phyloP scores from a whole-genome alignment of 2,329 filamentous ascomycete genomes.

The Trichoderma hamatum region DNA sequence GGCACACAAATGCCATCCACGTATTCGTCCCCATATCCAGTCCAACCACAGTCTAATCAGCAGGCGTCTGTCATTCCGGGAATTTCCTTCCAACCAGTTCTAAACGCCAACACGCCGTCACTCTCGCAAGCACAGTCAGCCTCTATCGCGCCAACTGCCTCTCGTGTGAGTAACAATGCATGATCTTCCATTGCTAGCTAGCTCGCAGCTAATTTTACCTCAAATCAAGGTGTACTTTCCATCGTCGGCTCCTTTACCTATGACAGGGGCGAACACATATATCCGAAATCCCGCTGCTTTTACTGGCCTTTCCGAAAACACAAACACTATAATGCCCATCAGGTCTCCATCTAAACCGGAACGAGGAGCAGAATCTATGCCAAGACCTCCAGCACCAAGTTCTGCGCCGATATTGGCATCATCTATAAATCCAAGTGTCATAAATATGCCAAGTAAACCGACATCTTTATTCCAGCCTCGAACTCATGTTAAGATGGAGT shows the following conservation, averaged over 20 bases:
- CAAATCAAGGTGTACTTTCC: neutral
- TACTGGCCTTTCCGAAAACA: neutral
- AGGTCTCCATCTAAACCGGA: neutral
- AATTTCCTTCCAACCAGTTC: neutral
- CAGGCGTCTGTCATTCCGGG: constrained; percentile 15
- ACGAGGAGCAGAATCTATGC: neutral
- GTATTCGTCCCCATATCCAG: neutral
- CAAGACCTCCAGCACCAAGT: neutral
- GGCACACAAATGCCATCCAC: neutral
- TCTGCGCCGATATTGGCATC: neutral
- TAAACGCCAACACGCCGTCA: neutral
- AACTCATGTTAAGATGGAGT: constrained; percentile 34
- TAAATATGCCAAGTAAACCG: neutral
- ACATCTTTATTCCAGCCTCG: constrained; percentile 33
- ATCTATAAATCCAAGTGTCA: no score
- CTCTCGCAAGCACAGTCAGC: neutral
- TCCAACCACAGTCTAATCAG: neutral
- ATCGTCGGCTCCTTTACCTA: constrained; percentile 37
- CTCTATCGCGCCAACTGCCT: neutral
- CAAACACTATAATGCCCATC: neutral
- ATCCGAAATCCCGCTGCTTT: constrained; percentile 34
- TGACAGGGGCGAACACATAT: constrained; percentile 43
- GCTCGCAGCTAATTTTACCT: neutral
- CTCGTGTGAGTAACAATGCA: neutral
- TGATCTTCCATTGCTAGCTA: neutral